Conservation (phyloP, 176 grass and related monocot species). For the Panicum miliaceum region DNA sequence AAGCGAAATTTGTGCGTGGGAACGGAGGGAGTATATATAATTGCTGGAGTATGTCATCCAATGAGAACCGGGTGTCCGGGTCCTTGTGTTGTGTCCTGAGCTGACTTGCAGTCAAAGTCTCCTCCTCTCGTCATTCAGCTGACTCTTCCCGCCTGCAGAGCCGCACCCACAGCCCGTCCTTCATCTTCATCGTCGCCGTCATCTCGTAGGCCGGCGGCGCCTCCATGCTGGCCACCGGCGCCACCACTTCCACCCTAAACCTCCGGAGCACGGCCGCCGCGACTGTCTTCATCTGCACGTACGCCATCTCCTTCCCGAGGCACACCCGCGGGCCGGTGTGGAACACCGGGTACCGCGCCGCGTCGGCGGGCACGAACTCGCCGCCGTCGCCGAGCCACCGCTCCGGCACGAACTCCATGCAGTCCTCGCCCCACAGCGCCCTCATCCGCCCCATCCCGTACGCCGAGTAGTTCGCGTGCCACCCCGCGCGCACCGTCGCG, state of each 20-base stretch:
- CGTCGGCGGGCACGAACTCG: constrained; percentile 48
- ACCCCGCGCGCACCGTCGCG: constrained; percentile 54
- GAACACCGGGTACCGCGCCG: constrained; percentile 60
- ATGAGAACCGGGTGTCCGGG: neutral
- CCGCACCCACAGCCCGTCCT: constrained; percentile 47
- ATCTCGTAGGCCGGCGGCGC: constrained; percentile 56
- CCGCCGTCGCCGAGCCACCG: constrained; percentile 60
- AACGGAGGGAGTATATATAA: no score
- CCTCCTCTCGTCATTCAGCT: neutral
- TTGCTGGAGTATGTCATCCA: neutral
- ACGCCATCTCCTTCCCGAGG: constrained; percentile 84
- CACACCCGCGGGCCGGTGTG: constrained; percentile 68
- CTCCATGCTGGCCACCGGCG: constrained; percentile 1
- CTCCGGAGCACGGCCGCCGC: constrained; percentile 51
- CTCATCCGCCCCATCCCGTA: constrained; percentile 80
- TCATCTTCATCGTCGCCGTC: constrained; percentile 58
- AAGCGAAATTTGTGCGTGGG: no score
- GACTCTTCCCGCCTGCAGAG: constrained; percentile 33
- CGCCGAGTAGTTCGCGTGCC: constrained; percentile 56
- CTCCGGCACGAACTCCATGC: constrained; percentile 62
- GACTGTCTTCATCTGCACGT: constrained; percentile 81
- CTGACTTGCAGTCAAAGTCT: neutral
- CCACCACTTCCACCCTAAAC: constrained; percentile 39
- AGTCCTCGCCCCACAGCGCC: constrained; percentile 56
- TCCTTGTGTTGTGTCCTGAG: neutral